These are phyloP conservation scores for Vaccinium macrocarpon DNA, from an alignment of 148 eudicot species.

Conservation along the genomic window DNA sequence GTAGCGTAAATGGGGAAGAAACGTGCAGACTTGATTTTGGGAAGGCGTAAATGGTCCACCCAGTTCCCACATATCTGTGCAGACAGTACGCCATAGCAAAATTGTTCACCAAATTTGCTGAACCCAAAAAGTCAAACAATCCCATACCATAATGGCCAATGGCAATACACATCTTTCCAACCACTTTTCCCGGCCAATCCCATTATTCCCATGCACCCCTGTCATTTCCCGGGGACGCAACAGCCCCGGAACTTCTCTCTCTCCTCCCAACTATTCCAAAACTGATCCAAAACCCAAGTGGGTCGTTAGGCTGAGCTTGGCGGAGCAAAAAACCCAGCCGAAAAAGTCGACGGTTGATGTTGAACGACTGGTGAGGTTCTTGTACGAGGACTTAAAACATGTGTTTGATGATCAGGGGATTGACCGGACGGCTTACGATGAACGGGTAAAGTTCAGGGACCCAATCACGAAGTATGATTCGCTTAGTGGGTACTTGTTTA, in stretches of 20 bases:
- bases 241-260: conserved; percentile 13
- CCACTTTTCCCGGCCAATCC: conserved; percentile 33
- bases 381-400: conserved; percentile 84
- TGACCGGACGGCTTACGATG: conserved; percentile 85
- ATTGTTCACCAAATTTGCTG: too few species aligned
- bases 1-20: too few species aligned
- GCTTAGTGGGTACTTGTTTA: conserved; percentile 70
- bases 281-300: conserved; percentile 15
- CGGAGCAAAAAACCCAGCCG: conserved; percentile 26
- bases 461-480: conserved; percentile 87
- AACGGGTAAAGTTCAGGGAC: conserved; percentile 74
- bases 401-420: conserved; percentile 92
- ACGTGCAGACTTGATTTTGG: too few species aligned
- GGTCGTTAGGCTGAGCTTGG: conserved; percentile 42
- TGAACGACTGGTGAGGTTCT: conserved; percentile 49
- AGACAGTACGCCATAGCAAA: too few species aligned
- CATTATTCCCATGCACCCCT: conserved; percentile 24
- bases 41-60: too few species aligned
- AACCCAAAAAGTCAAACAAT: too few species aligned
- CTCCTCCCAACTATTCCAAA: conserved; percentile 23
- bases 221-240: conserved; percentile 24
- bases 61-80: too few species aligned
- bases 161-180: conserved; percentile 34
- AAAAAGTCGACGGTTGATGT: conserved; percentile 44
- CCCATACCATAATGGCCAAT: conserved; percentile 29